Percentiles rank a stretch among this genome's conserved stretches.
These are phyloP conservation scores for Pythium chondricola DNA, from an alignment of 352 stramenopile genomes.

Conservation along the genomic window DNA sequence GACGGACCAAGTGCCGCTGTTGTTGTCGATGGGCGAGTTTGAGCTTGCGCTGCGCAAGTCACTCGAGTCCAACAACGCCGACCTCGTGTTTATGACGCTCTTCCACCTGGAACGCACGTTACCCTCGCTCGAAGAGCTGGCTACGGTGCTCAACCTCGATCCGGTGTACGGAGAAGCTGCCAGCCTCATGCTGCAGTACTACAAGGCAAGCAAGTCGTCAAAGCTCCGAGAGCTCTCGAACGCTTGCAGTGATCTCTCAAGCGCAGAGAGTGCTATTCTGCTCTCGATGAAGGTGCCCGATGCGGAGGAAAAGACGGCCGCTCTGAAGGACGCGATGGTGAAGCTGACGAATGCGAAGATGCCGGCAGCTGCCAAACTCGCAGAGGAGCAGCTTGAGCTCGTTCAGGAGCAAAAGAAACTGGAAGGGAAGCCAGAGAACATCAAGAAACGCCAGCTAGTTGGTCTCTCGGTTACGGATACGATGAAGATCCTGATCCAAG, in stretches of 20 bases:
- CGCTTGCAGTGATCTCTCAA: slow-evolving; percentile 56
- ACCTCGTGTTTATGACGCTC: slow-evolving; percentile 87
- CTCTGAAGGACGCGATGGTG: slow-evolving; percentile 53
- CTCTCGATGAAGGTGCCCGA: slow-evolving; percentile 60
- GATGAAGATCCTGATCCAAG: slow-evolving; percentile 69
- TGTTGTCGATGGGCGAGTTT: slow-evolving; percentile 89
- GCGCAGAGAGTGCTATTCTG: slow-evolving; percentile 67
- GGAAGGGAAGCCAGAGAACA: slow-evolving; percentile 75
- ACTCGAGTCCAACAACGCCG: slow-evolving; percentile 83
- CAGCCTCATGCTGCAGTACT: slow-evolving; percentile 74
- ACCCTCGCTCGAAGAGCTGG: slow-evolving; percentile 77
- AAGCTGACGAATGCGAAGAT: slow-evolving; percentile 73
- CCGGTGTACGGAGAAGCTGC: slow-evolving; percentile 66
- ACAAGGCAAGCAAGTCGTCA: slow-evolving; percentile 67
- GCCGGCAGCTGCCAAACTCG: slow-evolving; percentile 54
- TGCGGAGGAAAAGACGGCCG: slow-evolving; percentile 58
- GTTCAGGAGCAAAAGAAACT: slow-evolving; percentile 81
- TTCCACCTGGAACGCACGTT: slow-evolving; percentile 82
- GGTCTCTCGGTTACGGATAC: slow-evolving; percentile 84
- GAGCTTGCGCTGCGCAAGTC: slow-evolving; percentile 87
- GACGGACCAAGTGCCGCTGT: slow-evolving; percentile 82
- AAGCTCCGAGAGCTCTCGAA: slow-evolving; percentile 44
- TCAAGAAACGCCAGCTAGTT: slow-evolving; percentile 76
- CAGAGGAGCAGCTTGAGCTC: slow-evolving; percentile 84
- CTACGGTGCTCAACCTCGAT: slow-evolving; percentile 65